Conservation (phyloP, 306 rosid species). For the Quercus glauca region DNA sequence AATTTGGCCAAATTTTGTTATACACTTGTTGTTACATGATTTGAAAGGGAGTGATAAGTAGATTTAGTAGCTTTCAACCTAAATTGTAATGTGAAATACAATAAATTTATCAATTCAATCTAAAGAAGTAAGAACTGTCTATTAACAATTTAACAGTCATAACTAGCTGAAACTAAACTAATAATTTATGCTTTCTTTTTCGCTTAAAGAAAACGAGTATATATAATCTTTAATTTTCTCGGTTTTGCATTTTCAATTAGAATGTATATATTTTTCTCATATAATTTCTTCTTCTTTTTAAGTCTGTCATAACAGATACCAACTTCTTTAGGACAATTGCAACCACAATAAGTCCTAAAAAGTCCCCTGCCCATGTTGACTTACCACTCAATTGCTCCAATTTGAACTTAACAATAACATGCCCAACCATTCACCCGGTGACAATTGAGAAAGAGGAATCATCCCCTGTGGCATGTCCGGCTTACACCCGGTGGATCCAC, state of each 20-base stretch:
- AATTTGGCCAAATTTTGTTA: too few relatives aligned
- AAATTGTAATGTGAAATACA: too few relatives aligned
- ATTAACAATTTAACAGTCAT: too few relatives aligned
- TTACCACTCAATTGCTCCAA: constrained; percentile 3
- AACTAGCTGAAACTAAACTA: too few relatives aligned
- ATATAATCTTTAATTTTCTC: too few relatives aligned
- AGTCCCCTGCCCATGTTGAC: not conserved
- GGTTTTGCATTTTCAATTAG: not conserved
- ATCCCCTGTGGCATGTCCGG: constrained; percentile 31
- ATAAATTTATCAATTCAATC: too few relatives aligned
- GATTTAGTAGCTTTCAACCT: not conserved
- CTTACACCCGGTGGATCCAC: constrained; percentile 48
- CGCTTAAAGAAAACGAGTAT: too few relatives aligned
- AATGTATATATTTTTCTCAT: not conserved
- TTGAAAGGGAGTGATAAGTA: too few relatives aligned
- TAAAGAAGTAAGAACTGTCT: too few relatives aligned
- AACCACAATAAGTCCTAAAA: not conserved
- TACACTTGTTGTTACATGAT: too few relatives aligned
- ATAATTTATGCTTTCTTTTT: too few relatives aligned
- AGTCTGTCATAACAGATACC: constrained; percentile 18
- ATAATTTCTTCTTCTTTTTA: not conserved
- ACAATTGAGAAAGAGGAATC: not conserved
- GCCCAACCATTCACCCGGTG: constrained; percentile 17
- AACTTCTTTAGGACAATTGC: constrained; percentile 10
- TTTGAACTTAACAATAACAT: not conserved